phyloP scores from a whole-genome alignment of 2,329 filamentous ascomycete genomes.

The Dothidotthia symphoricarpi region DNA sequence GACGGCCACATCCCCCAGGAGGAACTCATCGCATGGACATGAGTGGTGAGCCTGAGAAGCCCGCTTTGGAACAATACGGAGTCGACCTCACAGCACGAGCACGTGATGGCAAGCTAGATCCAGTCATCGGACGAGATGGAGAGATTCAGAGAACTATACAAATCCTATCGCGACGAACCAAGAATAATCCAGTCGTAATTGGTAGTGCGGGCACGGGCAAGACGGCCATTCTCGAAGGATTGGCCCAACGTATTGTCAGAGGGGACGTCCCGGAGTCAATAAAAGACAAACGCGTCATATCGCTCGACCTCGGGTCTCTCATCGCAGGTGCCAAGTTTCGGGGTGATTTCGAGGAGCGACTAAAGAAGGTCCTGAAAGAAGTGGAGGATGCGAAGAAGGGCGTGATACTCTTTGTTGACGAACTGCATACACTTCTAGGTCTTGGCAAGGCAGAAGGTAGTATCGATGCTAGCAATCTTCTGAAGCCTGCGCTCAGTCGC shows the following conservation, averaged over 20 bases:
- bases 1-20: constrained; percentile 75
- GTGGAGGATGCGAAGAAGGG: constrained; percentile 85
- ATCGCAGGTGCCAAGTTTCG: constrained; percentile 95
- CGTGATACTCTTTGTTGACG: constrained; percentile 93
- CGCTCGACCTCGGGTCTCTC: constrained; percentile 83
- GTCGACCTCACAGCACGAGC: constrained; percentile 85
- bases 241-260: constrained; percentile 83
- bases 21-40: constrained; percentile 94
- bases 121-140: constrained; percentile 86
- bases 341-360: constrained; percentile 90
- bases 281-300: constrained; percentile 88
- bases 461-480: constrained; percentile 90
- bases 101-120: constrained; percentile 86
- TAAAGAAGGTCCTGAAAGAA: constrained; percentile 89
- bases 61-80: constrained; percentile 86
- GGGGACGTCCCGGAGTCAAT: constrained; percentile 95
- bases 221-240: constrained; percentile 86
- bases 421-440: constrained; percentile 86
- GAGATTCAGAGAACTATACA: constrained; percentile 96
- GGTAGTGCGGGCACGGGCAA: constrained; percentile 90
- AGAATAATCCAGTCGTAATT: constrained; percentile 95
- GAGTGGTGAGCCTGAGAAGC: constrained; percentile 71
- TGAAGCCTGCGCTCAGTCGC: constrained; percentile 89
- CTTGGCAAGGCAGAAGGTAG: constrained; percentile 94
- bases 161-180: constrained; percentile 85